A percentile compares a stretch with the other conserved stretches of the same genome.
phyloP scores from a whole-genome alignment of 768 basidiomycete species.

The Russula ochroleuca region DNA sequence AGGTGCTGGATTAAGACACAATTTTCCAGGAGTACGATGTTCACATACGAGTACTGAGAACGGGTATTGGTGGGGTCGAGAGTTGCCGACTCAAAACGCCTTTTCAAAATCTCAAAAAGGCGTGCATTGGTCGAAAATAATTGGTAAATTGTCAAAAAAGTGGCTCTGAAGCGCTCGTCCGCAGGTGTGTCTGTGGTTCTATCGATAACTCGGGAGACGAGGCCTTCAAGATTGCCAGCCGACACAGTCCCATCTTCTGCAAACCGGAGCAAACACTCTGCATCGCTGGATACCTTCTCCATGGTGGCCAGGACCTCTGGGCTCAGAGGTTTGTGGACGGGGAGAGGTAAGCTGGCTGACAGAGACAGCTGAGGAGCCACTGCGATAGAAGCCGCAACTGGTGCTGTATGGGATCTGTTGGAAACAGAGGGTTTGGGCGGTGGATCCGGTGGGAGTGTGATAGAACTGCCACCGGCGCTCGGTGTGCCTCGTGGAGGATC shows the following conservation, averaged over 20 bases:
- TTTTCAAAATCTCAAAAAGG: conserved; percentile 13
- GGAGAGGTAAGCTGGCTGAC: neutral
- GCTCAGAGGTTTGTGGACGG: neutral
- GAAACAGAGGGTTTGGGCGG: neutral
- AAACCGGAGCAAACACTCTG: conserved; percentile 2
- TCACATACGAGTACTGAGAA: conserved; percentile 9
- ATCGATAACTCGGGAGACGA: neutral
- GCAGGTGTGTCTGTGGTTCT: neutral
- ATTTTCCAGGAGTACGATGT: neutral
- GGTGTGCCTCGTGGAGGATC: neutral
- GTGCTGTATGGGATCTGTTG: neutral
- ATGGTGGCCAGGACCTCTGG: neutral
- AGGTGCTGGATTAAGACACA: neutral
- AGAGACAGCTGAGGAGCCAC: neutral
- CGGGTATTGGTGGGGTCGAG: neutral
- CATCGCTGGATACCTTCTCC: conserved; percentile 2
- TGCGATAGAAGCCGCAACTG: neutral
- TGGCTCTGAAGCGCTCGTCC: neutral
- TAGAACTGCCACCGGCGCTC: neutral
- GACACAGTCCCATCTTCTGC: conserved; percentile 19
- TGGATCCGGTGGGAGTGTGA: neutral
- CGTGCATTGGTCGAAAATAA: conserved; percentile 9
- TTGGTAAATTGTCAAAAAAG: conserved; percentile 16
- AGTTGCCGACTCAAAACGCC: conserved; percentile 1
- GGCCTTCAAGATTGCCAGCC: conserved; percentile 19